Base-by-base conservation (phyloP, 495 filamentous ascomycete genomes). In the Pyrenopolyporus hunteri region DNA sequence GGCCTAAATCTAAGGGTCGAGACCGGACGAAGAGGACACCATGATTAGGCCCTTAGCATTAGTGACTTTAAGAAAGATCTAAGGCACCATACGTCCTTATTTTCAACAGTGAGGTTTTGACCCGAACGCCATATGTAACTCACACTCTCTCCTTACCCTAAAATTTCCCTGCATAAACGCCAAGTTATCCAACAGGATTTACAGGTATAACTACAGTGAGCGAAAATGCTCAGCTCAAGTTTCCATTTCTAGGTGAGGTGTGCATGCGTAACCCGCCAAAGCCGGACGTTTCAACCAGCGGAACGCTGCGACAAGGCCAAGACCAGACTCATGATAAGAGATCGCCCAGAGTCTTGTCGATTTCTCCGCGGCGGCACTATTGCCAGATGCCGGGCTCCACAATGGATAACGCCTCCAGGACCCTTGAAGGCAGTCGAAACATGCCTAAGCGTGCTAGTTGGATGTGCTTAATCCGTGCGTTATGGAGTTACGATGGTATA, bases 231-330 rank as follows among this genome's bases (percentile, higher is more conserved):
- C n/a, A n/a, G n/a, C n/a, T n/a, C n/a, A n/a, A n/a, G n/a, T n/a
- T 56, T 35, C 17, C 20, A 7, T 11, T 23, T 23, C 31, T n/a
- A 17, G 16, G 3, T 8, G 10, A 23, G 10, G 20, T 26, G 33
- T 48, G 46, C 46, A 40, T 48, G 46, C 46, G 33, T 37, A 58
- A 7, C 31, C 40, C 47, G 52, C 28, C 32, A 26, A 26, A 46
- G 11, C 35, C 54, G 26, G 44, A 36, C 14, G 61, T 64, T 64
- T 64, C 61, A 64, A 49, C 43, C 20, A 9, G 35, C 25, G 10
- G 33, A 19, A 31, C 8, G 48, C 61, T 55, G 61, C 61, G 55
- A 64, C 61, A 64, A 16, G 22, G 61, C 61, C 54, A 64, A 64
- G 61, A 53, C 13, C 10, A n/a, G 22, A 26, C 9, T 31, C 10